Percentiles rank a stretch among this genome's conserved stretches.
Conservation (phyloP, 164 flowering plant species). For the Aristolochia contorta region DNA sequence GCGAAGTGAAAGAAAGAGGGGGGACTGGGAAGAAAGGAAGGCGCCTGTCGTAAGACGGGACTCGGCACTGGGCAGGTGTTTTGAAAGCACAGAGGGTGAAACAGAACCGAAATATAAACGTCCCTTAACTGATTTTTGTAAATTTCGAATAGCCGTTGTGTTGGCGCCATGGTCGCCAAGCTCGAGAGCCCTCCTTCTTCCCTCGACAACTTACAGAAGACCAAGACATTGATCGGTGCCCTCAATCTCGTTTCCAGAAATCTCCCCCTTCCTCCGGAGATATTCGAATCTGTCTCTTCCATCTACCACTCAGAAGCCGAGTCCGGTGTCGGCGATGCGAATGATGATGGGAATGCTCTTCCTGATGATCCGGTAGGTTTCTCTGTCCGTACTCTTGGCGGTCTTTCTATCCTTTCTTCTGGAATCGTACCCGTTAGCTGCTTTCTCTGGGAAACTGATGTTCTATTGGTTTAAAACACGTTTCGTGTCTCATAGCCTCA, state of each 20-base stretch:
- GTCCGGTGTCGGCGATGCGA: conserved; percentile 2
- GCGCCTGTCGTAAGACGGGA: no score
- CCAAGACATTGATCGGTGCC: conserved; percentile 73
- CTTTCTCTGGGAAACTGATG: not conserved
- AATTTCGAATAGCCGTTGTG: conserved; percentile 11
- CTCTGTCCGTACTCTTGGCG: not conserved
- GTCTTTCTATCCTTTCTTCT: not conserved
- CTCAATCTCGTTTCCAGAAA: conserved; percentile 75
- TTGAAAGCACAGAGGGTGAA: no score
- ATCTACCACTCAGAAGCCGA: conserved; percentile 30
- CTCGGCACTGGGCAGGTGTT: no score
- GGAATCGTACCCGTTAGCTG: not conserved
- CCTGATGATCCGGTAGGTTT: conserved; percentile 5
- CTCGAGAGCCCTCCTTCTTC: conserved; percentile 1
- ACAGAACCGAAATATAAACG: no score
- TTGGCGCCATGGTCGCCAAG: conserved; percentile 36
- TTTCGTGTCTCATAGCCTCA: not conserved
- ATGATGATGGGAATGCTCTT: not conserved
- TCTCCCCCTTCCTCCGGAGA: conserved; percentile 75
- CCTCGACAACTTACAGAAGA: conserved; percentile 29
- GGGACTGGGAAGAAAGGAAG: no score
- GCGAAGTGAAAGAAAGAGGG: no score
- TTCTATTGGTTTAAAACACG: not conserved
- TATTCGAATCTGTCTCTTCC: conserved; percentile 50
- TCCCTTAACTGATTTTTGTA: not conserved